A percentile compares a stretch with the other conserved stretches of the same genome.
Evolutionary conservation across 345 rosid species (phyloP).

Genomic region (Hibiscus trionum): DNA sequence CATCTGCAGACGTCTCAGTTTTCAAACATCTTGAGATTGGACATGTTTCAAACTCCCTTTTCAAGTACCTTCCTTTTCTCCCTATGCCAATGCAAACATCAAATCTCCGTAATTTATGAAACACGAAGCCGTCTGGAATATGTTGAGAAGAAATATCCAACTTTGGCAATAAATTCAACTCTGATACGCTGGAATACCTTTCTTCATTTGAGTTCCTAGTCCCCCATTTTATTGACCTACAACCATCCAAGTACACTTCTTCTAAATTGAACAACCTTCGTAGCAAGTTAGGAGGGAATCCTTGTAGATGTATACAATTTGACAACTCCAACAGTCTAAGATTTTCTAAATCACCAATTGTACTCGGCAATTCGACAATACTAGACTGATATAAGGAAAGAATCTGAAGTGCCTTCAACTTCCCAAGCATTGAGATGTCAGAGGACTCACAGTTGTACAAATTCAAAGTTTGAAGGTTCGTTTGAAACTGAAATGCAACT

Average conservation of each 20-base stretch:
- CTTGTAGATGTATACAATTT: rapidly evolving
- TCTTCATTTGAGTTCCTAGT: background rate
- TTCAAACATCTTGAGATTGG: background rate
- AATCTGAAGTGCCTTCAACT: background rate
- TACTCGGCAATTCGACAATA: background rate
- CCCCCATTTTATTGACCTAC: background rate
- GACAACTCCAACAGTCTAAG: background rate
- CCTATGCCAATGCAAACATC: background rate
- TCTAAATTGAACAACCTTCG: background rate
- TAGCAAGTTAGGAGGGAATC: background rate
- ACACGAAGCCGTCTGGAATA: background rate
- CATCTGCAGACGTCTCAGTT: background rate
- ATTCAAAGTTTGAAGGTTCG: background rate
- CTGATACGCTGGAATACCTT: background rate
- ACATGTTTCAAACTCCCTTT: background rate
- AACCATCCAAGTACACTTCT: background rate
- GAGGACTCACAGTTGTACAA: background rate
- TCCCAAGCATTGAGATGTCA: background rate
- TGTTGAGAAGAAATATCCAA: background rate
- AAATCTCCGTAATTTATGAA: background rate
- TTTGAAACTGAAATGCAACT: background rate
- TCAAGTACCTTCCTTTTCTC: background rate
- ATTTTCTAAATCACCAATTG: background rate
- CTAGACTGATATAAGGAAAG: background rate
- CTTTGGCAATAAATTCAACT: background rate